phyloP scores from a whole-genome alignment of 371 early-diverging fungal genomes.

The Furculomyces boomerangus region DNA sequence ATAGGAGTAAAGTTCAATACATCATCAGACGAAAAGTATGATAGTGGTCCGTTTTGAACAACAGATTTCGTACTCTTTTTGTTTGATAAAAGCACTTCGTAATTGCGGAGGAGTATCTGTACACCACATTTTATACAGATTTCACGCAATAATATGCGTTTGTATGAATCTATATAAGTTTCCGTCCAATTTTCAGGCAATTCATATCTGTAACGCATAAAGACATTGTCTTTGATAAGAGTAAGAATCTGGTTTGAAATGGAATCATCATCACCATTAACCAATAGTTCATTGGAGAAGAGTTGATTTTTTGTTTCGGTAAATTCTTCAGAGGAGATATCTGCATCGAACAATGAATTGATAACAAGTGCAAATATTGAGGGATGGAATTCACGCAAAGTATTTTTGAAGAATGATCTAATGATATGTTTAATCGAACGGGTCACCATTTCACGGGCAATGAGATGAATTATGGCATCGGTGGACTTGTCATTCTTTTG shows the following conservation, averaged over 20 bases:
- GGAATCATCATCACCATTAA: not conserved
- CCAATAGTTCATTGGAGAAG: too few species aligned
- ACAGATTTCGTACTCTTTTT: constrained; percentile 8
- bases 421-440: constrained; percentile 71
- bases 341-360: constrained; percentile 55
- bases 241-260: not conserved
- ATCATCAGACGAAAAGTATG: constrained; percentile 30
- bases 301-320: too few species aligned
- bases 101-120: constrained; percentile 57
- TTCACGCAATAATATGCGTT: constrained; percentile 58
- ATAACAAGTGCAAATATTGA: constrained; percentile 61
- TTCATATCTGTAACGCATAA: constrained; percentile 54
- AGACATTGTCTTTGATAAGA: constrained; percentile 35
- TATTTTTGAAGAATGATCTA: constrained; percentile 35
- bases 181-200: constrained; percentile 33
- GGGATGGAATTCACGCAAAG: constrained; percentile 33
- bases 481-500: constrained; percentile 28
- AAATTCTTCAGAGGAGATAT: constrained; percentile 23
- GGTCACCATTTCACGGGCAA: constrained; percentile 65
- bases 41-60: not conserved
- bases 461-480: constrained; percentile 9
- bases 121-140: constrained; percentile 68
- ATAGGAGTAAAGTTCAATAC: constrained; percentile 63
- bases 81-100: constrained; percentile 33
- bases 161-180: constrained; percentile 25